Base-by-base conservation (phyloP, 139 green algal species). In the Picochlorum sp. region DNA sequence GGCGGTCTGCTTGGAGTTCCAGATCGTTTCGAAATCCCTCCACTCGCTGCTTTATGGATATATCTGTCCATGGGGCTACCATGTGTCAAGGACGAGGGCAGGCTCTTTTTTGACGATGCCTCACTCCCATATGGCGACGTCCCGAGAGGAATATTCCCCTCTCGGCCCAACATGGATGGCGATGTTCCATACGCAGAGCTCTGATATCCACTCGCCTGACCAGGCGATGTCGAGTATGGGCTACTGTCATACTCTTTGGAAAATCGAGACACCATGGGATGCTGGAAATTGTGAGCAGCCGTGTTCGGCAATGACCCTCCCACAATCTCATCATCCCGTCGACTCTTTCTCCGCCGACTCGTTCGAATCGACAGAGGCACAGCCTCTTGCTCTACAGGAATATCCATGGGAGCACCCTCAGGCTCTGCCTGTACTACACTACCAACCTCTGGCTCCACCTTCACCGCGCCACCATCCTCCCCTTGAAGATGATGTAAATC, bases 11-110 rank as follows among this genome's bases (percentile, higher is more conserved):
- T 20, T 26, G 15, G 20, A 31, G 58, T 57, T 18, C 58, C 58
- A 18, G 58, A 28, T 26, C 58, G 58, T 26, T 65, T 65, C 13
- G 44, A 57, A 24, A 65, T 31, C 5, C 58, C 58, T 30, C 58
- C 58, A 31, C 20, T 31, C 14, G 44, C n/a, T 26, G 58, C 13
- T 65, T 65, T 65, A 3, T 65, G 58, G 23, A 65, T 65, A 15
- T 45, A 45, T 50, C 58, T 23, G 15, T 65, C 58, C 20, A 65
- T 54, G 16, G 47, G 47, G n/a, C 47, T 54, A 9, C 47, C 47
- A 26, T 54, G 47, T 21, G 47, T 54, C 47, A 54, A 20, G 18
- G 47, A 54, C 0, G 47, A 54, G n/a, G 47, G 47, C n/a, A 54
- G n/a, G 18, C 18, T 26, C 47, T 54, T 54, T 21, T 21, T 54